These are phyloP conservation scores for Porphyrellus sp. DNA, from an alignment of 1,284 basidiomycete genomes.

Conservation along the genomic window DNA sequence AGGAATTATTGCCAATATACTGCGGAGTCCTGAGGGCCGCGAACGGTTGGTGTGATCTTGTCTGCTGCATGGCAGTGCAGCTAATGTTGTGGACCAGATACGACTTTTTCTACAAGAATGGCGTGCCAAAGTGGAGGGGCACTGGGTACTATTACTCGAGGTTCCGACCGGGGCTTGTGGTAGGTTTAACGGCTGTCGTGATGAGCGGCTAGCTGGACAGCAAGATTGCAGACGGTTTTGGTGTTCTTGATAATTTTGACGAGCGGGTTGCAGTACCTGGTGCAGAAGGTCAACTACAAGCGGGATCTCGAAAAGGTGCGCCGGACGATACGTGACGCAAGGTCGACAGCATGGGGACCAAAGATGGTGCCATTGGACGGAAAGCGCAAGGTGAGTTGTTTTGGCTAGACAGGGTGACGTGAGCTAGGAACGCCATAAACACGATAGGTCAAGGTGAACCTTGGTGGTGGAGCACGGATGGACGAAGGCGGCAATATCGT, in stretches of 20 bases:
- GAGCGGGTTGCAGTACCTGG: constrained; percentile 73
- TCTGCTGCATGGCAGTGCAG: background rate
- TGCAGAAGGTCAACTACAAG: constrained; percentile 74
- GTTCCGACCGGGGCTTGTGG: constrained; percentile 85
- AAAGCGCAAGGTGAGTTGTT: constrained; percentile 56
- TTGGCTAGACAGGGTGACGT: background rate
- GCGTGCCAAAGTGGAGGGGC: constrained; percentile 85
- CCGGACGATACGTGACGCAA: constrained; percentile 61
- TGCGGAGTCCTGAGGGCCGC: constrained; percentile 73
- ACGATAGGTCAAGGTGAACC: constrained; percentile 63
- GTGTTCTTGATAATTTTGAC: constrained; percentile 74
- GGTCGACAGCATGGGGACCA: constrained; percentile 71
- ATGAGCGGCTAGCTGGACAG: background rate
- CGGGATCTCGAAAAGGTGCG: constrained; percentile 71
- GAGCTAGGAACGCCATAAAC: constrained; percentile 4
- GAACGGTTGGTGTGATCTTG: constrained; percentile 56
- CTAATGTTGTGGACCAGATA: constrained; percentile 50
- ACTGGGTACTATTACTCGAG: constrained; percentile 90
- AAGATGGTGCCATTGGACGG: constrained; percentile 59
- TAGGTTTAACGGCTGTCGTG: constrained; percentile 35
- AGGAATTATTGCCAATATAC: constrained; percentile 80
- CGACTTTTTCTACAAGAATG: constrained; percentile 90
- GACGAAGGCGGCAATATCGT: constrained; percentile 56
- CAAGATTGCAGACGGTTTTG: constrained; percentile 49
- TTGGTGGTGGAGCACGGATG: constrained; percentile 50